Evolutionary conservation across 192 early-diverging fungal species (phyloP).

Genomic region (Umbelopsis vinacea): DNA sequence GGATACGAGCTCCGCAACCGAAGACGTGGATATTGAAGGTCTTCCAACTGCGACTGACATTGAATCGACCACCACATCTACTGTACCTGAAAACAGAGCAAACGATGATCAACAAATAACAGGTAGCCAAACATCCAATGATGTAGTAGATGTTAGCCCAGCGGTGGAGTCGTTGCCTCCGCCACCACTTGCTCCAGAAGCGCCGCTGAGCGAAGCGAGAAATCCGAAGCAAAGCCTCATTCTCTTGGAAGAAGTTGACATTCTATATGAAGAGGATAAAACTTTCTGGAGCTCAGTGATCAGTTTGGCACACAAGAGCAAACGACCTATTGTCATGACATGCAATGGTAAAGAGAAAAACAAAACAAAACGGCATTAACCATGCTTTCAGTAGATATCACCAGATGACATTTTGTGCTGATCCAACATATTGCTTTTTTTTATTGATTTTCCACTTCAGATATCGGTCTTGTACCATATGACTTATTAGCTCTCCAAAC

Average conservation of each 20-base stretch:
- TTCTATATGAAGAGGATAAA: constrained; percentile 81
- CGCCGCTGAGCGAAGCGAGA: neutral
- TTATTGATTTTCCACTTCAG: constrained; percentile 11
- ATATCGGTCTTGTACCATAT: constrained; percentile 23
- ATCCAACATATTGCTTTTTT: too few relatives aligned
- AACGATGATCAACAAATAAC: neutral
- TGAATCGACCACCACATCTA: neutral
- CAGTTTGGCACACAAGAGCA: constrained; percentile 69
- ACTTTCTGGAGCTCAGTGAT: constrained; percentile 77
- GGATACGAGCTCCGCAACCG: neutral
- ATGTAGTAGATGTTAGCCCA: neutral
- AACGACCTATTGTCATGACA: constrained; percentile 82
- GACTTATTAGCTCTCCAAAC: constrained; percentile 19
- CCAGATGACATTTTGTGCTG: neutral
- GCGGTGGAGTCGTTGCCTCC: neutral
- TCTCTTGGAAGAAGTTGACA: constrained; percentile 84
- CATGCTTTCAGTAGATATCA: neutral
- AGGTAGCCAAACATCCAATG: neutral
- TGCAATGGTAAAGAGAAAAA: constrained; percentile 77
- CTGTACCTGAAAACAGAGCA: neutral
- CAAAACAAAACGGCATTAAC: neutral
- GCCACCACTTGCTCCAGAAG: neutral
- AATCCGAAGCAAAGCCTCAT: constrained; percentile 65
- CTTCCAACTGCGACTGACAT: neutral
- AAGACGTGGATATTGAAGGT: neutral